Conservation (phyloP, 1,139 yeast genomes). For the Debaryomyces robertsiae region DNA sequence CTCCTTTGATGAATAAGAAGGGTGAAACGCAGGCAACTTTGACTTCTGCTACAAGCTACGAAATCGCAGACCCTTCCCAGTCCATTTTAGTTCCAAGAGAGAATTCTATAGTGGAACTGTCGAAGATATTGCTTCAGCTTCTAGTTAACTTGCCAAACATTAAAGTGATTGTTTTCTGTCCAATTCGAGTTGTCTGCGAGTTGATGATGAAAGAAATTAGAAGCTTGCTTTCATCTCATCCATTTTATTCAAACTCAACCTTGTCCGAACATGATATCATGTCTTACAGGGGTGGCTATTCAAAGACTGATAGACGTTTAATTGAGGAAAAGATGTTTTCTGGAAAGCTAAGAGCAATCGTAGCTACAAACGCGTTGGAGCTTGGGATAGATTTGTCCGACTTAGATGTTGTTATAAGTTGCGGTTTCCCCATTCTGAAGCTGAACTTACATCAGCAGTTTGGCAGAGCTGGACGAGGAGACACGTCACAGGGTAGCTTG, state of each 20-base stretch:
- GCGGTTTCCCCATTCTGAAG: slow-evolving; percentile 88
- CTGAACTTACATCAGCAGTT: slow-evolving; percentile 92
- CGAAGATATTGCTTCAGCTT: slow-evolving; percentile 66
- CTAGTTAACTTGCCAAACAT: slow-evolving; percentile 52
- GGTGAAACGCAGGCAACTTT: slow-evolving; percentile 42
- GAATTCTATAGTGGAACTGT: slow-evolving; percentile 74
- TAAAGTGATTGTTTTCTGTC: slow-evolving; percentile 87
- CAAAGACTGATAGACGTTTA: slow-evolving; percentile 77
- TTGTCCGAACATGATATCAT: slow-evolving; percentile 64
- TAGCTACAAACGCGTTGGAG: slow-evolving; percentile 94
- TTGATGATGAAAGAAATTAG: slow-evolving; percentile 81
- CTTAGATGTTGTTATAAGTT: slow-evolving; percentile 84
- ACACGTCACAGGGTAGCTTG: slow-evolving; percentile 61
- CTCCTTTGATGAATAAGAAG: slow-evolving; percentile 59
- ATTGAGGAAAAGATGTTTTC: slow-evolving; percentile 90
- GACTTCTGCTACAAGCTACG: slow-evolving; percentile 10
- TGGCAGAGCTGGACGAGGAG: slow-evolving; percentile 93
- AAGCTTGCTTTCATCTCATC: slow-evolving; percentile 35
- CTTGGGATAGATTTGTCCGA: slow-evolving; percentile 94
- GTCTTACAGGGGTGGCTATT: slow-evolving; percentile 95
- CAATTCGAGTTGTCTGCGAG: slow-evolving; percentile 84
- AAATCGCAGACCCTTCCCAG: slow-evolving; percentile 15
- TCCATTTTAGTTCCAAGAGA: slow-evolving; percentile 52
- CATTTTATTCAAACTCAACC: slow-evolving; percentile 31
- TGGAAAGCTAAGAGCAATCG: slow-evolving; percentile 80